Evolutionary conservation across 2,329 filamentous ascomycete species (phyloP).

Genomic region (Tolypocladium capitatum): DNA sequence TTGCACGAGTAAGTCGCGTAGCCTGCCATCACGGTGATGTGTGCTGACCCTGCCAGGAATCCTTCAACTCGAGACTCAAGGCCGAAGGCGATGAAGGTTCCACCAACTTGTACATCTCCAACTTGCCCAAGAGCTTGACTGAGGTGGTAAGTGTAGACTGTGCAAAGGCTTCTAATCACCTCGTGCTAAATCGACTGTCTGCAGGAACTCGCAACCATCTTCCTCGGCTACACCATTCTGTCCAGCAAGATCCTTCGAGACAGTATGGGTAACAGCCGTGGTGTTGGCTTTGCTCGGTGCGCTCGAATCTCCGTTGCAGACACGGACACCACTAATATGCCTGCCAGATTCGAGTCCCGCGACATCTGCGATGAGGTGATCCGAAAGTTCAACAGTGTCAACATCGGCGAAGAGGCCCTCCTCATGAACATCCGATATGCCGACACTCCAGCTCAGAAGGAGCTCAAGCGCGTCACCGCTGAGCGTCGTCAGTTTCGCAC

Average conservation of each 20-base stretch:
- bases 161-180: too few species aligned
- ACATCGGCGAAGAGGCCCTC: conserved; percentile 64
- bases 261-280: conserved; percentile 80
- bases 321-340: conserved; percentile 8
- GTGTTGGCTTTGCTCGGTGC: conserved; percentile 93
- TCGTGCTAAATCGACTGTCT: conserved; percentile 3
- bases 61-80: conserved; percentile 96
- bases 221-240: conserved; percentile 67
- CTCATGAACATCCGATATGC: conserved; percentile 92
- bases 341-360: conserved; percentile 70
- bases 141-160: conserved; percentile 54
- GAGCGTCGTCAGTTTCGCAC: conserved; percentile 92
- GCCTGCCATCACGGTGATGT: conserved; percentile 11
- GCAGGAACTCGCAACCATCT: conserved; percentile 66
- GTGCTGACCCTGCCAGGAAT: conserved; percentile 48
- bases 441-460: conserved; percentile 92
- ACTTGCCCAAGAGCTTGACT: conserved; percentile 81
- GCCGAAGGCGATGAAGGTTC: conserved; percentile 80
- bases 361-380: conserved; percentile 87
- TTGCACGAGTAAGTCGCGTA: conserved; percentile 59
- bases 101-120: conserved; percentile 96
- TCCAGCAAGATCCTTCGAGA: conserved; percentile 94
- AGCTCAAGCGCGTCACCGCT: conserved; percentile 89
- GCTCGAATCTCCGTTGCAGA: conserved; percentile 12
- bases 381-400: conserved; percentile 67